phyloP scores from a whole-genome alignment of 305 asterid species.

The Fraxinus sp. region DNA sequence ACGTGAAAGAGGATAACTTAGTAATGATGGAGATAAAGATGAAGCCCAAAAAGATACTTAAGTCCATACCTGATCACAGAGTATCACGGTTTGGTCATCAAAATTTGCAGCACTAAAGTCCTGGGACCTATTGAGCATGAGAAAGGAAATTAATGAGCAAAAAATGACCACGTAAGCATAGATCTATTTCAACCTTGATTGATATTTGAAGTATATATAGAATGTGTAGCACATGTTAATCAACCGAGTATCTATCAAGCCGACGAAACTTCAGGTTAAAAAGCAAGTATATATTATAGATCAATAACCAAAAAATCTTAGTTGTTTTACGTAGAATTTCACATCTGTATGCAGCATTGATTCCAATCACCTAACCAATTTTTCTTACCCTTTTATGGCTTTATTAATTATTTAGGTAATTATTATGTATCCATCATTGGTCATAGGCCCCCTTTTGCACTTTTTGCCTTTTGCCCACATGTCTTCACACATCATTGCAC shows the following conservation, averaged over 20 bases:
- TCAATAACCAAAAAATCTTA: neutral
- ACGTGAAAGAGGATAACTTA: neutral
- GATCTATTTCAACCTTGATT: conserved; percentile 1
- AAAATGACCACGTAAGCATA: neutral
- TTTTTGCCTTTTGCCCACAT: conserved; percentile 2
- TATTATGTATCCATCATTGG: neutral
- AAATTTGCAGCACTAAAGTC: conserved; percentile 87
- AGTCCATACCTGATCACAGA: conserved; percentile 75
- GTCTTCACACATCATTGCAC: neutral
- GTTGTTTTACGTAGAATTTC: conserved; percentile 1
- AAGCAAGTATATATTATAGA: neutral
- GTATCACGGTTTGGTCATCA: conserved; percentile 91
- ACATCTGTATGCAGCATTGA: neutral
- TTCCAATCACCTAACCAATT: conserved; percentile 1
- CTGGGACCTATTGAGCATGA: conserved; percentile 56
- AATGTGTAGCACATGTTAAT: neutral
- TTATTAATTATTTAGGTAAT: neutral
- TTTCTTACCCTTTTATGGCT: neutral
- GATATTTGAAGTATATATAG: neutral
- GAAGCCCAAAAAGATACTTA: conserved; percentile 6
- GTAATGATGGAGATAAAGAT: neutral
- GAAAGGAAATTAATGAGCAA: conserved; percentile 22
- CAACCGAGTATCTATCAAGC: neutral
- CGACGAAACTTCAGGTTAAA: neutral
- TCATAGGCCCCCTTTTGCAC: neutral